These are phyloP conservation scores for Xylaria acuta DNA, from an alignment of 495 filamentous ascomycete species.

Conservation along the genomic window DNA sequence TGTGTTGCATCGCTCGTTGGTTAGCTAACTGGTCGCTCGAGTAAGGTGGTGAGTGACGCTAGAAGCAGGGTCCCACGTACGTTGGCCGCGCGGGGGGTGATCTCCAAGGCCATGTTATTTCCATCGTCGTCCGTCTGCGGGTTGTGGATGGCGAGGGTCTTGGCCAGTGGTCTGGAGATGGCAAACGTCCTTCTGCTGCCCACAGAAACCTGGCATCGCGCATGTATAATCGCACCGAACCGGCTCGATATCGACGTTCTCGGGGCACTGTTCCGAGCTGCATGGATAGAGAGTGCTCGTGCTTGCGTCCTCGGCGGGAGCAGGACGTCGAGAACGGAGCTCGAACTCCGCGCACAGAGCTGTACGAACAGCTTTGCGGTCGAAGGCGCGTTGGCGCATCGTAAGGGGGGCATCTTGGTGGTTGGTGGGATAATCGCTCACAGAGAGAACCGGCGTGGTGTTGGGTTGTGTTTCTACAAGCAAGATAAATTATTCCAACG, in stretches of 20 bases:
- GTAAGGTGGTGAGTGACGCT: background rate
- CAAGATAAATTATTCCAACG: constrained; percentile 28
- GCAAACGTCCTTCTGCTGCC: constrained; percentile 36
- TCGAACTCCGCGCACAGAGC: constrained; percentile 38
- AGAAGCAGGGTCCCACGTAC: constrained; percentile 60
- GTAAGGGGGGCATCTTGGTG: constrained; percentile 42
- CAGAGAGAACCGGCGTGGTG: background rate
- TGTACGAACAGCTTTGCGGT: constrained; percentile 49
- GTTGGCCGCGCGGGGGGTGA: constrained; percentile 80
- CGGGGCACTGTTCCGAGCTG: constrained; percentile 6
- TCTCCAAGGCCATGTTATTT: constrained; percentile 78
- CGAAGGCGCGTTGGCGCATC: constrained; percentile 46
- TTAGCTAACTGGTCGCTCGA: background rate
- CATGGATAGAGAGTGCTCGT: constrained; percentile 26
- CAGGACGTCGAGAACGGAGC: constrained; percentile 48
- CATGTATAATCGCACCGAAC: background rate
- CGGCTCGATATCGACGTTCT: constrained; percentile 22
- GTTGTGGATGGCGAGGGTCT: constrained; percentile 61
- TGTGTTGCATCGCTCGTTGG: background rate
- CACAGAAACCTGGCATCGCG: background rate
- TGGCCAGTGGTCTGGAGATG: constrained; percentile 36
- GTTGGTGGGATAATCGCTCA: background rate
- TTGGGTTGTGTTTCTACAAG: constrained; percentile 32
- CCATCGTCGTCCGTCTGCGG: constrained; percentile 77
- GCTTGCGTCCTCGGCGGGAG: constrained; percentile 35